phyloP scores from a whole-genome alignment of 75 land plant species.

The Picea sitchensis region DNA sequence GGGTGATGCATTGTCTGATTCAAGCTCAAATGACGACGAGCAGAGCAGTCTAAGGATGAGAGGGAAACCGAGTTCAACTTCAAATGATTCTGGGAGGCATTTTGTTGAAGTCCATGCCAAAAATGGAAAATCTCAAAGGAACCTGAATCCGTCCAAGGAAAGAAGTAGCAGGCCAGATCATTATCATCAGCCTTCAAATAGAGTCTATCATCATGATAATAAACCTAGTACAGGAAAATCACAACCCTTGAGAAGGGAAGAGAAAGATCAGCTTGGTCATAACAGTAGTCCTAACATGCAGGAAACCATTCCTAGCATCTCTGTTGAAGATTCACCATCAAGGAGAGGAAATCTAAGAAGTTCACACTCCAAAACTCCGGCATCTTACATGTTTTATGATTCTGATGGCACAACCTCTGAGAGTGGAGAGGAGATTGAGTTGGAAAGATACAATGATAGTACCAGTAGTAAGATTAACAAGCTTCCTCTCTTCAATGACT shows the following conservation, averaged over 20 bases:
- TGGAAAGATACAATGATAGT: background rate
- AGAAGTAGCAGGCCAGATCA: constrained; percentile 4
- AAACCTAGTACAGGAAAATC: constrained; percentile 5
- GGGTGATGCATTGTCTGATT: background rate
- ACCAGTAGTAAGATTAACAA: background rate
- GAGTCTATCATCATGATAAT: background rate
- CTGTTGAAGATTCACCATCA: constrained; percentile 4
- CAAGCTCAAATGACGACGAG: constrained; percentile 1
- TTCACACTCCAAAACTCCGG: constrained; percentile 7
- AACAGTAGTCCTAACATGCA: background rate
- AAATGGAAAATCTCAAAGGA: constrained; percentile 9
- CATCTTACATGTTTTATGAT: constrained; percentile 32
- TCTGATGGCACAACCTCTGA: constrained; percentile 47
- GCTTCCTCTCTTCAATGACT: background rate
- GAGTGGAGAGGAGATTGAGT: constrained; percentile 32
- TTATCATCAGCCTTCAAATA: constrained; percentile 12
- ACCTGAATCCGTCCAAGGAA: background rate
- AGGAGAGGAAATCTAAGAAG: background rate
- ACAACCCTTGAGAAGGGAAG: background rate
- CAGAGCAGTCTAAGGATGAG: background rate
- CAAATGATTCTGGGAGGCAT: constrained; percentile 1
- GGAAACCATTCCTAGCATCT: background rate
- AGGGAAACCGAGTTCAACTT: constrained; percentile 1
- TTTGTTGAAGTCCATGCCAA: constrained; percentile 2
- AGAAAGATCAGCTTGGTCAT: background rate